phyloP scores from a whole-genome alignment of 2,329 filamentous ascomycete species.

The Alternaria gaisen region DNA sequence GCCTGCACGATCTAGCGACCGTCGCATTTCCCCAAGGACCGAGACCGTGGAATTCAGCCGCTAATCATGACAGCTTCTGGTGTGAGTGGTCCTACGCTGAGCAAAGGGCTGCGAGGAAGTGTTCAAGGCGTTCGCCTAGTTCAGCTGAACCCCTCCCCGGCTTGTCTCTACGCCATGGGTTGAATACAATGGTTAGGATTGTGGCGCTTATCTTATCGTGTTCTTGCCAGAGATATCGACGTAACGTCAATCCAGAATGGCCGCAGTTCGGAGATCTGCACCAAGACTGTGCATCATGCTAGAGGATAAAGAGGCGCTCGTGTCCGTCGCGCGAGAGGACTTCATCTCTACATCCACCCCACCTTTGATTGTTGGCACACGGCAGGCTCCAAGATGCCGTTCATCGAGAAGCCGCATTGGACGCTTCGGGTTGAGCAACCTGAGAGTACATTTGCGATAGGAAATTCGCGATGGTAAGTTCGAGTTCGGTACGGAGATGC shows the following conservation, averaged over 20 bases:
- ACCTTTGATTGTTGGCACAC: neutral
- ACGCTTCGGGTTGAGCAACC: conserved; percentile 56
- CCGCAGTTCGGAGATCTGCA: conserved; percentile 12
- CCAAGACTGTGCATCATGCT: neutral
- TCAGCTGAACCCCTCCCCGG: neutral
- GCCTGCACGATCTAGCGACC: conserved; percentile 1
- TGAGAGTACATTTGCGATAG: conserved; percentile 57
- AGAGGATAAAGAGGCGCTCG: conserved; percentile 13
- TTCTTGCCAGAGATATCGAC: conserved; percentile 2
- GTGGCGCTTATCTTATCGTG: conserved; percentile 14
- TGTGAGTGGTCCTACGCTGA: neutral
- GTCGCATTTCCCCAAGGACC: conserved; percentile 7
- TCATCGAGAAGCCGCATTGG: conserved; percentile 50
- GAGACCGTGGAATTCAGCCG: neutral
- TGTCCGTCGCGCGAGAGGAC: conserved; percentile 5
- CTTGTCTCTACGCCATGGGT: conserved; percentile 1
- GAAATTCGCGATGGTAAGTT: conserved; percentile 48
- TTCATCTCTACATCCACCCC: neutral
- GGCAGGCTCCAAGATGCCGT: conserved; percentile 31
- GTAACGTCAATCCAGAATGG: conserved; percentile 1
- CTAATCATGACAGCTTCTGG: neutral
- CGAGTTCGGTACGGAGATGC: neutral
- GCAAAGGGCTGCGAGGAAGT: neutral
- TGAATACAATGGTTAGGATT: neutral
- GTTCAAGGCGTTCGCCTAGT: conserved; percentile 1